Evolutionary conservation across 2,329 filamentous ascomycete genomes (phyloP), one percentile per base, ranked within the genome.

Genomic region (Neoscytalidium dimidiatum): DNA sequence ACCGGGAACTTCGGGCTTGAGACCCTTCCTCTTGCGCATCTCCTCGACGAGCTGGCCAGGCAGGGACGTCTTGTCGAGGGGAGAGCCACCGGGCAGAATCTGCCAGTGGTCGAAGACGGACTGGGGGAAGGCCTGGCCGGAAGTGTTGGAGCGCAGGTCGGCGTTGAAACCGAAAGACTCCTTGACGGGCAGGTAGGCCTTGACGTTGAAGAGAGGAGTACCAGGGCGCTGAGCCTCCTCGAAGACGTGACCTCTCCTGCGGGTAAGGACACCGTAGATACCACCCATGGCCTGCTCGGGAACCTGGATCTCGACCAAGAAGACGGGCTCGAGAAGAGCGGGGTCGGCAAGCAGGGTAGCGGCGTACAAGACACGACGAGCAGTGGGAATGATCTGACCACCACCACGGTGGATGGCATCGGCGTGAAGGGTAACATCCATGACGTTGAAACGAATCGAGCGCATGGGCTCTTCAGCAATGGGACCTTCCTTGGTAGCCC

Each of bases 351-450:
- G 88, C 71, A 99, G 91, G 71, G 92, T 84, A 72, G 95, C 86
- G 77, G 95, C 95, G 85, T 96, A 98, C 77, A 99, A 86, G 76
- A 97, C 95, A 90, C 95, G 95, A 85, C 95, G 93, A 75, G 95
- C 88, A 77, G 95, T 98, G 74, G 95, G 95, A 80, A 99, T 99
- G 83, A 99, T 87, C 86, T 99, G 95, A 81, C 95, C 95, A 88
- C 92, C 94, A 88, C 95, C 95, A 91, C 95, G 94, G 85, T 99
- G 95, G 75, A 99, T 99, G 77, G 95, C 94, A 90, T 99, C 95
- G 78, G 95, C 93, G 88, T 99, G 95, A 69, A 99, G 92, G 76
- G 95, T 99, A 75, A 99, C 95, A 91, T 99, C 95, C 80, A 97
- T 89, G 82, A 99, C 90, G 90, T 99, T 99, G 89, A 96, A 99